Percentiles rank a stretch among this genome's conserved stretches.
Conservation (phyloP, 495 filamentous ascomycete species). For the Annulohypoxylon moriforme region DNA sequence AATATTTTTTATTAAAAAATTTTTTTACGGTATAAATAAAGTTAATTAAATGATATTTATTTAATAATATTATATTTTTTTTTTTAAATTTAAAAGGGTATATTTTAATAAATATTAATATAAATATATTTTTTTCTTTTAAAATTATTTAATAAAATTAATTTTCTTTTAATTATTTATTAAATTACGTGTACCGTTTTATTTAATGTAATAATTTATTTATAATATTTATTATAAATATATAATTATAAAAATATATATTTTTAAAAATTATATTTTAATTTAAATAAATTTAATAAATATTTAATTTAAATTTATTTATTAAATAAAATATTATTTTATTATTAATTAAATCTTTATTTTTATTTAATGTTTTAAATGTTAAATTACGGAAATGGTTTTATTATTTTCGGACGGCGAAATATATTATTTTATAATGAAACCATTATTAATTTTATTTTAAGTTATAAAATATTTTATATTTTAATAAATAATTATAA, state of each 20-base stretch:
- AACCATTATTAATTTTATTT: neutral
- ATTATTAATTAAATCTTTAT: neutral
- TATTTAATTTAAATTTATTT: neutral
- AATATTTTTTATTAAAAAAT: neutral
- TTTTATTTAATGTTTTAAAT: neutral
- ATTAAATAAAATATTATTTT: neutral
- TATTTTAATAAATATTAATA: neutral
- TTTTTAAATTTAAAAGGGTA: too few relatives aligned
- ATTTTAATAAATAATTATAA: slow-evolving; percentile 6
- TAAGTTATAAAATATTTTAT: neutral
- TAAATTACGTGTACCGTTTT: neutral
- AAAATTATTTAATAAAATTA: neutral
- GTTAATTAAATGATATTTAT: neutral
- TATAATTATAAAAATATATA: neutral
- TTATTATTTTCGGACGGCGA: neutral
- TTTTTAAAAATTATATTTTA: neutral
- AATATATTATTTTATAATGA: slow-evolving; percentile 2
- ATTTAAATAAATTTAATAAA: neutral
- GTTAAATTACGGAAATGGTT: neutral
- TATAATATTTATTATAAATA: neutral
- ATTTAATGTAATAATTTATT: neutral
- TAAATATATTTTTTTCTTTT: neutral
- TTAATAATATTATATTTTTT: neutral
- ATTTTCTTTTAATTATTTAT: neutral
- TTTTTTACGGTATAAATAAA: neutral